Base-by-base conservation (phyloP, 2,329 filamentous ascomycete species). In the Cladophialophora chaetospira region DNA sequence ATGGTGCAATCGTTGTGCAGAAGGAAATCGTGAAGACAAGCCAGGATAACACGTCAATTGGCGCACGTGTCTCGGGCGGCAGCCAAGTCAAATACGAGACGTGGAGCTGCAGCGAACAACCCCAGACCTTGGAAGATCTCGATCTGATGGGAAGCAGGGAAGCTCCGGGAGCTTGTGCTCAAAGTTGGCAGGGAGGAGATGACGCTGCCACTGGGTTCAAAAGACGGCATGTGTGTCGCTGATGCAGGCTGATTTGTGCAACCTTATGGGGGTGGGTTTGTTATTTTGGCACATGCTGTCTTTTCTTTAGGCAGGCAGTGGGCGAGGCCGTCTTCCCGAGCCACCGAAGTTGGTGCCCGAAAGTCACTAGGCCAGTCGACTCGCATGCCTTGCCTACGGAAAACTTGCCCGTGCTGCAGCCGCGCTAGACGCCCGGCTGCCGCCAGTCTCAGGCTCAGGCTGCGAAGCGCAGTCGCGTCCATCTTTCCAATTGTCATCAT, bases 401-500 rank as follows among this genome's bases (percentile, higher is more conserved):
- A 21, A 15, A 15, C 15, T 26, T 50, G 1, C 13, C 17, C 19
- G 28, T 28, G 13, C 23, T 33, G 40, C 36, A 53, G 50, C 28
- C 50, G 50, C 50, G 50, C 19, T 44, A 45, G 28, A 25, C 50
- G 50, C 50, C 29, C 25, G 35, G 50, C 50, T 28, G 42, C 50
- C 40, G 21, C 21, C 48, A 31, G 28, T 5, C 28, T 31, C 28
- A 31, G 28, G 36, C 11, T 36, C 50, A 53, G 50, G 50, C 50
- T 45, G 17, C 50, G 28, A 53, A 53, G 50, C 50, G 50, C 50
- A 53, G 50, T 53, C 50, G 50, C 50, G 50, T 53, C 50, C 49
- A 51, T 43, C 36, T 60, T 66, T 11, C 23, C 19, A 64, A 64
- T 63, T 66, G 62, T 65, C 53, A 35, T 42, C 26, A 31, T 67